Conservation (phyloP, 1,139 yeast genomes). For the Hanseniaspora uvarum region DNA sequence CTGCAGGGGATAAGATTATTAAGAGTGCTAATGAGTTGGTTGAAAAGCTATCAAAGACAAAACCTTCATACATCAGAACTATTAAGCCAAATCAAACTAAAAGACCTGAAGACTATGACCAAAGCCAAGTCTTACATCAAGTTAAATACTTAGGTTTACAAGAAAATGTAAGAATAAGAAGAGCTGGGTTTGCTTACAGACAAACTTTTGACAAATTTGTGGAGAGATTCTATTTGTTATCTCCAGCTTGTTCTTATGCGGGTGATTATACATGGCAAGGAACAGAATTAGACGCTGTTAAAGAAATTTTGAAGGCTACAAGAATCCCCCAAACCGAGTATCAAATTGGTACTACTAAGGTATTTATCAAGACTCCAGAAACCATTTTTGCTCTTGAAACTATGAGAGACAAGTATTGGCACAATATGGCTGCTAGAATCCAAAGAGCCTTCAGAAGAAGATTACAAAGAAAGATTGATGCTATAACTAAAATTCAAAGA, state of each 20-base stretch:
- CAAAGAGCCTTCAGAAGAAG: conserved; percentile 95
- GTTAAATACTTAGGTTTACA: conserved; percentile 91
- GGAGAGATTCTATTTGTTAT: conserved; percentile 84
- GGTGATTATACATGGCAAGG: conserved; percentile 97
- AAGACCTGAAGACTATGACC: conserved; percentile 82
- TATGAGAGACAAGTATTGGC: conserved; percentile 96
- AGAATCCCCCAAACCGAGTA: conserved; percentile 71
- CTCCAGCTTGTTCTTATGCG: conserved; percentile 88
- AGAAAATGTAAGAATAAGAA: conserved; percentile 91
- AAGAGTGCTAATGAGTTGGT: conserved; percentile 83
- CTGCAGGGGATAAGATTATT: conserved; percentile 95
- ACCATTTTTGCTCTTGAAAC: conserved; percentile 91
- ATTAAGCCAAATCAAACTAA: conserved; percentile 94
- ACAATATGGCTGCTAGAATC: conserved; percentile 93
- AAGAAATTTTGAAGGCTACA: conserved; percentile 67
- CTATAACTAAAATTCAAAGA: conserved; percentile 74
- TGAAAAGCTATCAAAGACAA: conserved; percentile 76
- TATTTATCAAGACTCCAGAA: conserved; percentile 93
- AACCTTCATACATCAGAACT: conserved; percentile 94
- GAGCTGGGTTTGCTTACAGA: conserved; percentile 98
- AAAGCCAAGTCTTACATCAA: conserved; percentile 85
- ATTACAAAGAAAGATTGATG: conserved; percentile 69
- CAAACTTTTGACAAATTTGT: conserved; percentile 95
- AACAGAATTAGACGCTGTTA: conserved; percentile 70
- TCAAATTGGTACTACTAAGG: conserved; percentile 90